Percentiles rank a stretch among this genome's conserved stretches.
These are phyloP conservation scores for Haplosporangium sp. DNA, from an alignment of 371 early-diverging fungal genomes.

Conservation along the genomic window DNA sequence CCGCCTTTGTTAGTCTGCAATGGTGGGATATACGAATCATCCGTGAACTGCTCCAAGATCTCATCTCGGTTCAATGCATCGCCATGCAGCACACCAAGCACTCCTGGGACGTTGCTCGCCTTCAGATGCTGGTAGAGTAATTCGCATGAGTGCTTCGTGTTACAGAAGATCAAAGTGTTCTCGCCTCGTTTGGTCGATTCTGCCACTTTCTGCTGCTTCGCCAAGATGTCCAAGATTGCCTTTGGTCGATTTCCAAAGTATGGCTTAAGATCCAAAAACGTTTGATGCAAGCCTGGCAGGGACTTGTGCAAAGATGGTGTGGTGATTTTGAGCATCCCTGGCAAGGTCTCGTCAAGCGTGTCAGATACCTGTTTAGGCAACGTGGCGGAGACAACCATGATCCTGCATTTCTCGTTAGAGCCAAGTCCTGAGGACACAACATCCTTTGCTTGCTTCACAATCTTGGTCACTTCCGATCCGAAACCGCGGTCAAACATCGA, in stretches of 20 bases:
- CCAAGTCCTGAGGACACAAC: slow-evolving; percentile 6
- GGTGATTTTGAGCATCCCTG: slow-evolving; percentile 72
- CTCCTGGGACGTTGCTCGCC: slow-evolving; percentile 65
- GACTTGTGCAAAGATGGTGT: slow-evolving; percentile 89
- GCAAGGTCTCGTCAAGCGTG: slow-evolving; percentile 67
- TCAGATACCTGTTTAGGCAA: slow-evolving; percentile 83
- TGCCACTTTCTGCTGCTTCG: slow-evolving; percentile 61
- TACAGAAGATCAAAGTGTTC: slow-evolving; percentile 88
- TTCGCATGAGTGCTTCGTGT: slow-evolving; percentile 77
- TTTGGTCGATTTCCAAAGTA: slow-evolving; percentile 71
- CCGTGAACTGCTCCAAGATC: slow-evolving; percentile 57
- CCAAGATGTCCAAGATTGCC: slow-evolving; percentile 80
- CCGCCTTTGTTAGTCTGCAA: not conserved
- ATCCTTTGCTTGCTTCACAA: slow-evolving; percentile 58
- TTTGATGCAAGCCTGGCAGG: slow-evolving; percentile 78
- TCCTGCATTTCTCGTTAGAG: slow-evolving; percentile 32
- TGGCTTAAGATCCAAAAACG: slow-evolving; percentile 75
- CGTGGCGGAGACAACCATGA: slow-evolving; percentile 86
- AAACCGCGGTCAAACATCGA: slow-evolving; percentile 90
- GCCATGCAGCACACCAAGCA: slow-evolving; percentile 66
- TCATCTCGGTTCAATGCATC: slow-evolving; percentile 64
- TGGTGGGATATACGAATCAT: slow-evolving; percentile 30
- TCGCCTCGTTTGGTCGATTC: slow-evolving; percentile 34
- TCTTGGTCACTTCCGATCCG: slow-evolving; percentile 68
- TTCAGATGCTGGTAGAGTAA: slow-evolving; percentile 69